phyloP scores from a whole-genome alignment of 495 filamentous ascomycete species.

The Venustampulla echinocandica region DNA sequence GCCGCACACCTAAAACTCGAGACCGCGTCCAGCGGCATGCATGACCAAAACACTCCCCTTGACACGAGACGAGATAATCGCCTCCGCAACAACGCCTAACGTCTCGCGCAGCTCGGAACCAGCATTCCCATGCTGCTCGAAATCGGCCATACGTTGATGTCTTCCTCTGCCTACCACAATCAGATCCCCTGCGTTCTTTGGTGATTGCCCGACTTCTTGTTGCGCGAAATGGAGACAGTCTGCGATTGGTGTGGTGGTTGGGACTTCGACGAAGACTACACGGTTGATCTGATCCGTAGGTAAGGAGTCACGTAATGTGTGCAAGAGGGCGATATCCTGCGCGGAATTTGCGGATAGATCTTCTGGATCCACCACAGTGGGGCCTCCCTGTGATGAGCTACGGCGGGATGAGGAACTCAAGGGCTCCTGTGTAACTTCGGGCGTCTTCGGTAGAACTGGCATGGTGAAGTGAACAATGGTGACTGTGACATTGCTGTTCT shows the following conservation, averaged over 20 bases:
- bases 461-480: conserved; percentile 51
- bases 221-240: conserved; percentile 37
- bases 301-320: conserved; percentile 52
- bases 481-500: conserved; percentile 66
- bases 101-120: conserved; percentile 47
- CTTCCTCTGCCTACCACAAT: conserved; percentile 60
- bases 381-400: conserved; percentile 2
- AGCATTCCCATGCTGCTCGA: conserved; percentile 24
- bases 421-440: background rate
- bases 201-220: conserved; percentile 50
- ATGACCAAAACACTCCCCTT: conserved; percentile 72
- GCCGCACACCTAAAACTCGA: conserved; percentile 9
- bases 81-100: conserved; percentile 60
- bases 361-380: conserved; percentile 24
- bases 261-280: conserved; percentile 45
- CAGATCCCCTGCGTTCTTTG: conserved; percentile 68
- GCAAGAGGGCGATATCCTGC: conserved; percentile 55
- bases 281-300: conserved; percentile 47
- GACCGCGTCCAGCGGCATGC: conserved; percentile 45
- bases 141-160: conserved; percentile 5
- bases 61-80: conserved; percentile 49
- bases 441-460: conserved; percentile 9
- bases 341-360: conserved; percentile 23
- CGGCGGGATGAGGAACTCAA: background rate
- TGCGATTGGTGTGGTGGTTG: conserved; percentile 17